These are phyloP conservation scores for Artemisia argyi DNA, from an alignment of 129 eudicot species.

Conservation along the genomic window DNA sequence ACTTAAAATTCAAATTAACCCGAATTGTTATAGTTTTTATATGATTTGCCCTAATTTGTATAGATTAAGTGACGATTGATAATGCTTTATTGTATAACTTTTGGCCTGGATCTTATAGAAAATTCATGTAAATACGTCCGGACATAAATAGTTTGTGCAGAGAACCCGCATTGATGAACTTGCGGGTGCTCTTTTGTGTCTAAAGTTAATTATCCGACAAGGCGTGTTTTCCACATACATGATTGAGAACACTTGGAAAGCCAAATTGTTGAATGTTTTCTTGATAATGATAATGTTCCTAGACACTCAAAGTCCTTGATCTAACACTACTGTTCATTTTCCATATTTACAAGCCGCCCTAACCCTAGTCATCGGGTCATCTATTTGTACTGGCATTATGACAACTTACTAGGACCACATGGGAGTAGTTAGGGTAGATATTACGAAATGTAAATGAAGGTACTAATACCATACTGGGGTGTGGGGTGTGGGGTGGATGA, in stretches of 20 bases:
- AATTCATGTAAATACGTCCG: too few relatives aligned
- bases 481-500: slow-evolving; percentile 13
- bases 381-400: slow-evolving; percentile 23
- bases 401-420: slow-evolving; percentile 28
- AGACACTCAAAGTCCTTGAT: slow-evolving; percentile 6
- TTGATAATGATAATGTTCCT: background rate
- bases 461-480: background rate
- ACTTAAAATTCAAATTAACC: too few relatives aligned
- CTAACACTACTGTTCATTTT: slow-evolving; percentile 16
- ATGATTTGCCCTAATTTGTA: too few relatives aligned
- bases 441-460: slow-evolving; percentile 24
- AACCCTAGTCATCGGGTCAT: slow-evolving; percentile 19
- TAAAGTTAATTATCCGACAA: background rate
- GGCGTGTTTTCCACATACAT: background rate
- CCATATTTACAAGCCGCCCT: slow-evolving; percentile 23
- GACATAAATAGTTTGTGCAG: too few relatives aligned
- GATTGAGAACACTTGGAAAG: background rate
- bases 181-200: too few relatives aligned
- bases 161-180: too few relatives aligned
- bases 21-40: too few relatives aligned
- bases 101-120: too few relatives aligned
- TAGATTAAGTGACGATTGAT: too few relatives aligned
- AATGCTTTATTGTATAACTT: too few relatives aligned
- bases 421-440: slow-evolving; percentile 20
- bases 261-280: background rate